Evolutionary conservation across 2,329 filamentous ascomycete species (phyloP), one percentile per base, ranked within the genome.

Genomic region (Cercospora janseana): DNA sequence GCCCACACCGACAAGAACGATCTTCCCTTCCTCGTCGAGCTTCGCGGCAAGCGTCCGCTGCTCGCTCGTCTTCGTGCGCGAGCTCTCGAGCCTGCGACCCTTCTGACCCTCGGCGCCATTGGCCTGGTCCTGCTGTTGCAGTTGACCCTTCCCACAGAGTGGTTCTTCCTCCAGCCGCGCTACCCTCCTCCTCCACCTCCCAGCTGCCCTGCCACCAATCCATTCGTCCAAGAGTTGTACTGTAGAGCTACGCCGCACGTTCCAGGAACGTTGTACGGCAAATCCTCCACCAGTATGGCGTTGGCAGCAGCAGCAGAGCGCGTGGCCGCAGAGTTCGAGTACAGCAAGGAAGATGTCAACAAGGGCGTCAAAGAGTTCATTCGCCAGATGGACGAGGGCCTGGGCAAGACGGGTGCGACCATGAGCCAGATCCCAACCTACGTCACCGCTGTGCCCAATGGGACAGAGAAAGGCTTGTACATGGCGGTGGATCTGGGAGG

Each of bases 401-500:
- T 97, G 59, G 74, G 81, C 53, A 83, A 85, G 63, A 83, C 91
- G 62, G 85, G 85, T 55, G 85, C 88, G 24, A 90, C 86, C 61
- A 73, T 98, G 75, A 92, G 87, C 73, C 93, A 97, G 75, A 97
- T 98, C 65, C 93, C 93, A 6, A 95, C 91, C 32, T 98, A 95
- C 71, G 92, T 98, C 60, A 97, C 93, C 1, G 86, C 83, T 27
- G 91, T 97, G 21, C 93, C 93, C 66, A 93, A 97, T 79, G 93
- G 93, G 63, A 96, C 91, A 3, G 93, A 98, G 74, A 95, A 96
- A 89, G 93, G 93, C 40, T 78, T 96, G 29, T 98, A 96, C 73
- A 83, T 98, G 66, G 92, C 93, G 29, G 91, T 98, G 58, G 93
- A 98, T 66, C 80, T 98, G n/a, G 93, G 93, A 56, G 93, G 93